Evolutionary conservation across 1,284 basidiomycete species (phyloP).

Genomic region (Waitea zeae): DNA sequence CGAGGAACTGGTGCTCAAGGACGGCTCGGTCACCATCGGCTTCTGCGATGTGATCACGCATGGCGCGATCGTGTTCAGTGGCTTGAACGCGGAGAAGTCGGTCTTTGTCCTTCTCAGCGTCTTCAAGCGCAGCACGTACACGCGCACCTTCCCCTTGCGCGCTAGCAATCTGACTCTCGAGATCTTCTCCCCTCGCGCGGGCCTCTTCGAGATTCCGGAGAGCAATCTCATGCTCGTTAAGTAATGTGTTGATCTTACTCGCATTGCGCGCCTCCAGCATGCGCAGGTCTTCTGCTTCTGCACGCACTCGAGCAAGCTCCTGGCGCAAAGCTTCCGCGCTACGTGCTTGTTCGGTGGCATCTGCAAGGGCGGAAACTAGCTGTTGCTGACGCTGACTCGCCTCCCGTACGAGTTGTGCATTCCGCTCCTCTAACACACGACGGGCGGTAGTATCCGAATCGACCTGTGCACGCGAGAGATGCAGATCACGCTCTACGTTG

Average conservation of each 20-base stretch:
- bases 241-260: constrained; percentile 40
- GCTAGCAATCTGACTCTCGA: constrained; percentile 52
- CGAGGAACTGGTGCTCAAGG: constrained; percentile 72
- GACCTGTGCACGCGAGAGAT: constrained; percentile 40
- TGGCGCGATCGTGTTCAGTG: constrained; percentile 65
- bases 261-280: constrained; percentile 48
- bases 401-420: constrained; percentile 41
- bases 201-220: constrained; percentile 61
- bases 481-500: constrained; percentile 43
- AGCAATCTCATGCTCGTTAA: constrained; percentile 57
- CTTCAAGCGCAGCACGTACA: constrained; percentile 46
- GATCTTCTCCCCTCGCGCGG: constrained; percentile 48
- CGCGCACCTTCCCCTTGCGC: constrained; percentile 51
- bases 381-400: constrained; percentile 39
- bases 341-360: constrained; percentile 48
- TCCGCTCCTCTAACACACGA: constrained; percentile 47
- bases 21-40: constrained; percentile 85
- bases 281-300: constrained; percentile 60
- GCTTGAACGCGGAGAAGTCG: constrained; percentile 55
- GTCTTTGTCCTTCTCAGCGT: constrained; percentile 60
- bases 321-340: constrained; percentile 48
- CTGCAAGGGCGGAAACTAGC: constrained; percentile 43
- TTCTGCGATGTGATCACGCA: constrained; percentile 80
- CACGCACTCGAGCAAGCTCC: constrained; percentile 45
- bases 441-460: constrained; percentile 43